These are phyloP conservation scores for Aspergillus nanangensis DNA, from an alignment of 495 filamentous ascomycete species.

Conservation along the genomic window DNA sequence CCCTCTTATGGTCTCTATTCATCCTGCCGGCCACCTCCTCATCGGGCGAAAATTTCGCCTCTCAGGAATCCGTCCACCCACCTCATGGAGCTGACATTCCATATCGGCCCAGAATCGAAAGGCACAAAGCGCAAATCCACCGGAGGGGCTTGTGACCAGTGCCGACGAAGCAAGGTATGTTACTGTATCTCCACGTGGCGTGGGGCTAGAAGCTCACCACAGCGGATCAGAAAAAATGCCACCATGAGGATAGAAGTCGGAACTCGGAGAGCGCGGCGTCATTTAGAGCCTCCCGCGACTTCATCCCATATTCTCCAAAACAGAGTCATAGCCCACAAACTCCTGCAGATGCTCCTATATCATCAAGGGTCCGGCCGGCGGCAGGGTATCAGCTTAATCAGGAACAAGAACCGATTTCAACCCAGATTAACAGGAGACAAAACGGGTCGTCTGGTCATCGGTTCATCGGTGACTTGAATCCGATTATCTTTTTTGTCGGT, in stretches of 20 bases:
- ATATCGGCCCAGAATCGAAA: slow-evolving; percentile 11
- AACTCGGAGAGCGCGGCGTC: too few relatives aligned
- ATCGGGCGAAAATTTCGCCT: too few relatives aligned
- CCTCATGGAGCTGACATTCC: slow-evolving; percentile 20
- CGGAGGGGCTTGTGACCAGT: slow-evolving; percentile 11
- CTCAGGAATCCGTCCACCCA: too few relatives aligned
- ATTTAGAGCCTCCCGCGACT: background rate
- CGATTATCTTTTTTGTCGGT: slow-evolving; percentile 17
- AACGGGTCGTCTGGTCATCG: slow-evolving; percentile 4
- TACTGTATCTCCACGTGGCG: background rate
- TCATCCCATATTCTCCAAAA: background rate
- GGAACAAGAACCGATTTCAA: too few relatives aligned
- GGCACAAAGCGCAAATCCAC: slow-evolving; percentile 14
- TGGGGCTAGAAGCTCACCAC: slow-evolving; percentile 6
- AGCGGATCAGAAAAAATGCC: slow-evolving; percentile 22
- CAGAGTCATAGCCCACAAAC: too few relatives aligned
- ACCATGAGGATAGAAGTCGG: slow-evolving; percentile 7
- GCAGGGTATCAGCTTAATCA: too few relatives aligned
- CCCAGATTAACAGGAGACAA: too few relatives aligned
- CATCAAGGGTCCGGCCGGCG: too few relatives aligned
- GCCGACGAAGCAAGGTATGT: slow-evolving; percentile 19
- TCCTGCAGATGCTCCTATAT: too few relatives aligned
- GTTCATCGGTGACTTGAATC: slow-evolving; percentile 21
- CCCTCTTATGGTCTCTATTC: too few relatives aligned
- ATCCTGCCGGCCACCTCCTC: too few relatives aligned